Evolutionary conservation across 768 basidiomycete genomes (phyloP).

Genomic region (Rhizopogon roseolus): DNA sequence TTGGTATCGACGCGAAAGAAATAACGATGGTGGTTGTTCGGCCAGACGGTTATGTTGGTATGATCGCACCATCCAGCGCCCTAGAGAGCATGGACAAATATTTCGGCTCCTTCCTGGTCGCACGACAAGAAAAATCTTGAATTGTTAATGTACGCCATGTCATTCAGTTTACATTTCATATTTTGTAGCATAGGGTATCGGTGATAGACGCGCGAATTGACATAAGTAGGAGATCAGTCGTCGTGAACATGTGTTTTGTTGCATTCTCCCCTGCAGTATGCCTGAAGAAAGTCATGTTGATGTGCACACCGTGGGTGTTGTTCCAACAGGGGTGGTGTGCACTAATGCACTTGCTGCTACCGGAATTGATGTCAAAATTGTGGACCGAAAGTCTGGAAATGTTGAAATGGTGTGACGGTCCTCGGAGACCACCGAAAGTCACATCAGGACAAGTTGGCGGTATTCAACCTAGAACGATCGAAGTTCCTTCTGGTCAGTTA

Average conservation of each 20-base stretch:
- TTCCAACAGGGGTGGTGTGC: constrained; percentile 61
- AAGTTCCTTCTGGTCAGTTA: constrained; percentile 41
- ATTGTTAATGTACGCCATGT: neutral
- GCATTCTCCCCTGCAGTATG: constrained; percentile 5
- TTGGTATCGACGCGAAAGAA: constrained; percentile 34
- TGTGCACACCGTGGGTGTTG: constrained; percentile 47
- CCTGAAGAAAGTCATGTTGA: constrained; percentile 29
- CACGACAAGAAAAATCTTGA: constrained; percentile 1
- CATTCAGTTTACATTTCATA: neutral
- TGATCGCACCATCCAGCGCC: constrained; percentile 43
- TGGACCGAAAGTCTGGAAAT: constrained; percentile 38
- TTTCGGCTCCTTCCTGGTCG: constrained; percentile 39
- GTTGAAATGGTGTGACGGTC: neutral
- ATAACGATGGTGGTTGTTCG: constrained; percentile 28
- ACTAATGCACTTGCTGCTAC: constrained; percentile 46
- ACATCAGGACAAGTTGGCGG: constrained; percentile 51
- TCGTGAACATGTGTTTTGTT: too few species aligned
- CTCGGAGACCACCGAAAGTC: constrained; percentile 34
- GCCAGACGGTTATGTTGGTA: constrained; percentile 53
- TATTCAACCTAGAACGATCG: constrained; percentile 49
- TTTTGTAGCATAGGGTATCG: neutral
- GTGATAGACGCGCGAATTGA: too few species aligned
- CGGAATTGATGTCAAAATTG: constrained; percentile 40
- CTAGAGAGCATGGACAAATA: constrained; percentile 37
- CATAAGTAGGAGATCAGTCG: too few species aligned